Base-by-base conservation (phyloP, 331 rosid genomes). In the Quercus phellos region DNA sequence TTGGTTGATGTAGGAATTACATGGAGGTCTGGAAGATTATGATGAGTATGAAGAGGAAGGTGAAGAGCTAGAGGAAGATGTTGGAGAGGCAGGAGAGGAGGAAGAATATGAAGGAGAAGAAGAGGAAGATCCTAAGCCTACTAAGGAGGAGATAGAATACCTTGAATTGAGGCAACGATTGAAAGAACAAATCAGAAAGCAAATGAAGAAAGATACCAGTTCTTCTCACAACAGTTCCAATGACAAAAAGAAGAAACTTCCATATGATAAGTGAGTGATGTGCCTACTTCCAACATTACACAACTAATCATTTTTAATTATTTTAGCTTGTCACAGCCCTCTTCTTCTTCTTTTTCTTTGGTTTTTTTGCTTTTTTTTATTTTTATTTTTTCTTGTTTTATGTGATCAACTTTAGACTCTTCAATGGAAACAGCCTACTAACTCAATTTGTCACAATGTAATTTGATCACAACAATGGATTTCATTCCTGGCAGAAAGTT, bases 181-280 rank as follows among this genome's bases (percentile, higher is more conserved):
- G 85, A 94, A 94, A 87, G 97, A 94, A 53, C 78, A 72, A n/a
- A 61, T 87, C 24, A 87, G 92, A 80, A 89, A 76, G 84, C 79
- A 88, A 83, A 70, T 84, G 84, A 88, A 87, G 84, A 88, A 75
- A 82, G 92, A 88, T 70, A 86, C 60, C 3, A 78, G 84, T 75
- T 63, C 82, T 76, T 78, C 88, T 70, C 81, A 8, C 72, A 69
- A 80, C 32, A 80, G 85, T 35, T 83, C 87, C 4, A 77, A 72
- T 68, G 80, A 79, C 43, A 85, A 74, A 78, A 86, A 76, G 84
- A 88, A 82, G 77, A 87, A 84, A 74, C 87, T 85, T 78, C 96
- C 90, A 6, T 76, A 81, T 64, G 96, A 94, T 76, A 90, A 90
- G 99, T 94, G 81, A 90, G 96, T 92, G 21, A 27, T 75, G 46